Evolutionary conservation across 1,284 basidiomycete genomes (phyloP).

Genomic region (Naganishia liquefaciens): DNA sequence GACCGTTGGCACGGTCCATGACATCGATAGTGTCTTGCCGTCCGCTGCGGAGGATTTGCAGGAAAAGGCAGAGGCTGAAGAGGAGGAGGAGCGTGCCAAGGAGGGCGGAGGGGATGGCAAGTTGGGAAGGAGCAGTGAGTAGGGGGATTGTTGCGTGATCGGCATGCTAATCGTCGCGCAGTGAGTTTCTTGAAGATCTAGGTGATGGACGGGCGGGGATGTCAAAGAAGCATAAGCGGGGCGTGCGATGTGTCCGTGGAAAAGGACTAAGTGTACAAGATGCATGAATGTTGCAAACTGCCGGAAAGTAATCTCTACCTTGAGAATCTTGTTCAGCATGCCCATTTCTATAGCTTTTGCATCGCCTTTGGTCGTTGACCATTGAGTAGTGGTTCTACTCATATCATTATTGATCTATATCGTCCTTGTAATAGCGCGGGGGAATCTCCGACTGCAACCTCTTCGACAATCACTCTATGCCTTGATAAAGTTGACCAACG

Average conservation of each 20-base stretch:
- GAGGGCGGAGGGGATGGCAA: constrained; percentile 36
- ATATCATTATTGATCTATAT: too few relatives aligned
- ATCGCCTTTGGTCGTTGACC: too few relatives aligned
- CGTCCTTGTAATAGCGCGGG: too few relatives aligned
- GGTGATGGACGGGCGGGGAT: not conserved
- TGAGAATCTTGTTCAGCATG: too few relatives aligned
- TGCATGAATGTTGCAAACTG: not conserved
- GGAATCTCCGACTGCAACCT: too few relatives aligned
- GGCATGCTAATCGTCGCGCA: constrained; percentile 9
- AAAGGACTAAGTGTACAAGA: not conserved
- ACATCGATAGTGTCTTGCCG: constrained; percentile 42
- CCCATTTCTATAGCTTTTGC: too few relatives aligned
- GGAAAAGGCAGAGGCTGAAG: constrained; percentile 49
- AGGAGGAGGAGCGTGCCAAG: constrained; percentile 44
- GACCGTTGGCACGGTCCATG: constrained; percentile 44
- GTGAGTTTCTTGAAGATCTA: constrained; percentile 41
- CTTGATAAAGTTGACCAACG: constrained; percentile 25
- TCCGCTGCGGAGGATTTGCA: constrained; percentile 48
- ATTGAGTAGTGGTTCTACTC: too few relatives aligned
- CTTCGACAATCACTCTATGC: too few relatives aligned
- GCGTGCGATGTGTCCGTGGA: not conserved
- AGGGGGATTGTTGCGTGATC: not conserved
- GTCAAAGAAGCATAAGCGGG: not conserved
- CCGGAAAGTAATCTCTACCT: too few relatives aligned
- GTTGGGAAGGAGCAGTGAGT: constrained; percentile 31